Percentiles rank a stretch among this genome's conserved stretches.
These are phyloP conservation scores for Acacia crassicarpa DNA, from an alignment of 306 rosid species.

Conservation along the genomic window DNA sequence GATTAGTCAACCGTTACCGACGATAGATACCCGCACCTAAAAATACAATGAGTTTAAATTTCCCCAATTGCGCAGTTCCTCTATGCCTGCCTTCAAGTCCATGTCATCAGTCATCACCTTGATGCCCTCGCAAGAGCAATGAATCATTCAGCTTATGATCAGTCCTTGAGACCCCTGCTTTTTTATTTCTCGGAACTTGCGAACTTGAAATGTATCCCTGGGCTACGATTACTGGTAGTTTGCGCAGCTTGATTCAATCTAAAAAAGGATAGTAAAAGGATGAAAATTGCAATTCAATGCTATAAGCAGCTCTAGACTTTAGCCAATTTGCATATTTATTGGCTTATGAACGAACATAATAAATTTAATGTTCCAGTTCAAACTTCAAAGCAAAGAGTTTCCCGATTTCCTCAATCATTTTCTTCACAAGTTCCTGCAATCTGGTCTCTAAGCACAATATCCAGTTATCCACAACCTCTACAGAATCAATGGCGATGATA, in stretches of 20 bases:
- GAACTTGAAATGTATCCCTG: neutral
- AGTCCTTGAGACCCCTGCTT: neutral
- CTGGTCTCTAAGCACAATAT: neutral
- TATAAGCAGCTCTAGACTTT: neutral
- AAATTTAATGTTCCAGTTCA: neutral
- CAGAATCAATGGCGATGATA: neutral
- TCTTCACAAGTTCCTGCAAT: neutral
- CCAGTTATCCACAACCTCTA: neutral
- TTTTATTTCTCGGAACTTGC: neutral
- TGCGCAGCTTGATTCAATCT: neutral
- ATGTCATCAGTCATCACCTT: neutral
- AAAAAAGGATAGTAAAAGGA: neutral
- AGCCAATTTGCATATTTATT: neutral
- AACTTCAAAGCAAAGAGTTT: neutral
- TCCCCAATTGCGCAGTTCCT: neutral
- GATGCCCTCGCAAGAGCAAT: neutral
- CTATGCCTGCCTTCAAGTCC: neutral
- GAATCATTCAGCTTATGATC: neutral
- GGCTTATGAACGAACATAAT: neutral
- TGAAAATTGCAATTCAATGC: neutral
- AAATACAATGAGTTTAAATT: too few relatives aligned
- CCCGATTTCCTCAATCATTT: neutral
- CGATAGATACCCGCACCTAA: too few relatives aligned
- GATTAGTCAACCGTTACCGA: too few relatives aligned
- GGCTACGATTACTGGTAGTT: neutral